These are phyloP conservation scores for Rhodotorula diobovata DNA, from an alignment of 768 basidiomycete genomes.

Conservation along the genomic window DNA sequence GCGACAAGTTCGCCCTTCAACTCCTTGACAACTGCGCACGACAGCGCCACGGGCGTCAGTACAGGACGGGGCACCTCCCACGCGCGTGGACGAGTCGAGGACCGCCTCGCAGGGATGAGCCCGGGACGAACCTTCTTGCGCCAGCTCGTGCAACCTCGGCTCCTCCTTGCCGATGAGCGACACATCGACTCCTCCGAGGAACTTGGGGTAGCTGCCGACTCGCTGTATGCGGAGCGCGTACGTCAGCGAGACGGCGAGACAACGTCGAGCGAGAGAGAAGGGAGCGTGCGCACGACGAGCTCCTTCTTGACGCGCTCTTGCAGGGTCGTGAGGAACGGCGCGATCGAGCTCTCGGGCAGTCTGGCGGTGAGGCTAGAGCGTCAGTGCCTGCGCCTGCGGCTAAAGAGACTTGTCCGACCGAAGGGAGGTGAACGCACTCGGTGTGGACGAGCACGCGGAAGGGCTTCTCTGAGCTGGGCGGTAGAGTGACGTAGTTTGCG, in stretches of 20 bases:
- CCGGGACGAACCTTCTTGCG: slow-evolving; percentile 45
- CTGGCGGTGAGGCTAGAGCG: slow-evolving; percentile 48
- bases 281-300: slow-evolving; percentile 69
- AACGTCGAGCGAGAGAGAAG: slow-evolving; percentile 46
- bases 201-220: slow-evolving; percentile 41
- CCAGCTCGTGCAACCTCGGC: slow-evolving; percentile 48
- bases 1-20: slow-evolving; percentile 49
- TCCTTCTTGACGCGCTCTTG: slow-evolving; percentile 67
- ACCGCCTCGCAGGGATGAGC: not conserved
- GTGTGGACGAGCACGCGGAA: slow-evolving; percentile 80
- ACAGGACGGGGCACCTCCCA: too few species aligned
- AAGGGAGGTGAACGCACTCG: slow-evolving; percentile 51
- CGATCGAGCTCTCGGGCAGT: slow-evolving; percentile 73
- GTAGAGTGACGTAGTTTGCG: slow-evolving; percentile 70
- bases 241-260: not conserved
- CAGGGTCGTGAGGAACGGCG: slow-evolving; percentile 77
- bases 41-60: too few species aligned
- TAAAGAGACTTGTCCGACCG: not conserved
- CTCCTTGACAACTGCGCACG: slow-evolving; percentile 48
- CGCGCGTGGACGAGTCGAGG: slow-evolving; percentile 52
- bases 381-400: not conserved
- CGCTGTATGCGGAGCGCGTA: not conserved
- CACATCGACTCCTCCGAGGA: slow-evolving; percentile 62
- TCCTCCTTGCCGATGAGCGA: slow-evolving; percentile 57
- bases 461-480: slow-evolving; percentile 67